These are phyloP conservation scores for Silene coronaria DNA, from an alignment of 179 eudicot genomes.

Conservation along the genomic window DNA sequence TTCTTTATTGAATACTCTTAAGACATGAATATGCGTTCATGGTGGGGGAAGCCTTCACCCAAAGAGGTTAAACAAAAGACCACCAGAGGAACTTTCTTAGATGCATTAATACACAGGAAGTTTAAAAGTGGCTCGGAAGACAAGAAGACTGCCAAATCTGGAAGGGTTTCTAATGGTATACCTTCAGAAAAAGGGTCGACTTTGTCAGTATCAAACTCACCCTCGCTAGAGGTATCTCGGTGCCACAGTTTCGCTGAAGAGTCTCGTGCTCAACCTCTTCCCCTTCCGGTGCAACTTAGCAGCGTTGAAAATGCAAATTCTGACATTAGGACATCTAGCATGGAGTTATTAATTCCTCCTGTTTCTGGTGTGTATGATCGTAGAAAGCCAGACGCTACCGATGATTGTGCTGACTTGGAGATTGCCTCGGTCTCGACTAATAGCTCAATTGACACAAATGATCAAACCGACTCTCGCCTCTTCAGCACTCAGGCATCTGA, in stretches of 20 bases:
- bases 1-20: neutral
- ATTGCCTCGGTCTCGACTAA: constrained; percentile 68
- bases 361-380: constrained; percentile 1
- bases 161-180: constrained; percentile 46
- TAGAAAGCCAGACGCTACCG: constrained; percentile 44
- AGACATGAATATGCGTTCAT: constrained; percentile 64
- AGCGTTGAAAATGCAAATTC: constrained; percentile 32
- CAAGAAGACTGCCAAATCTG: constrained; percentile 46
- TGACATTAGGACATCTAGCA: constrained; percentile 44
- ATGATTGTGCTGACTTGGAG: constrained; percentile 52
- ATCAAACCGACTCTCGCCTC: constrained; percentile 57
- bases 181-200: constrained; percentile 51
- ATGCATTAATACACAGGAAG: constrained; percentile 46
- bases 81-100: constrained; percentile 56
- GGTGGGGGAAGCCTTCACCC: constrained; percentile 80
- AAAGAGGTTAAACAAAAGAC: constrained; percentile 74
- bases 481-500: constrained; percentile 70
- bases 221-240: constrained; percentile 85
- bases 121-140: constrained; percentile 49
- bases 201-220: constrained; percentile 58
- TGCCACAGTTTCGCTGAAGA: constrained; percentile 89
- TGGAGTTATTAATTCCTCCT: constrained; percentile 19
- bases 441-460: constrained; percentile 73
- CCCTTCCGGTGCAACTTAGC: constrained; percentile 60
- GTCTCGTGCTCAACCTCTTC: constrained; percentile 73